These are phyloP conservation scores for Colletotrichum sojae DNA, from an alignment of 2,329 filamentous ascomycete species.

Conservation along the genomic window DNA sequence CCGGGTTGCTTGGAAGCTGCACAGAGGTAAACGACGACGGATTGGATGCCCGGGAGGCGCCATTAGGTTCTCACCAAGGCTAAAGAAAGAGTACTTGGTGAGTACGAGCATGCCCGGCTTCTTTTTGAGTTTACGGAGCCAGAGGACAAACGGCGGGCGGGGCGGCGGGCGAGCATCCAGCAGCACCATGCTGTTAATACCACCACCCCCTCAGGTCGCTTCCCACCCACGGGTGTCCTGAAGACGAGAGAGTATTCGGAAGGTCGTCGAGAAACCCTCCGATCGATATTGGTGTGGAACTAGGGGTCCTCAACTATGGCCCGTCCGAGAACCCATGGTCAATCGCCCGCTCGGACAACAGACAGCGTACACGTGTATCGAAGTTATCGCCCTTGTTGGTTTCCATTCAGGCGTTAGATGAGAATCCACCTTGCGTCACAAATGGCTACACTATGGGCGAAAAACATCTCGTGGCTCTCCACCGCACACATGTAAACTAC, in stretches of 20 bases:
- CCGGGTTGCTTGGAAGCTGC: background rate
- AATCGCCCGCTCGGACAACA: too few species aligned
- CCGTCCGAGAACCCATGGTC: background rate
- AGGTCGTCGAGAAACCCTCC: constrained; percentile 9
- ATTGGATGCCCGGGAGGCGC: constrained; percentile 15
- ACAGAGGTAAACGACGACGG: background rate
- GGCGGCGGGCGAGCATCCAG: constrained; percentile 8
- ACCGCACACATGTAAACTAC: background rate
- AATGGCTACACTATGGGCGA: constrained; percentile 12
- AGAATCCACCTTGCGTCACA: constrained; percentile 4
- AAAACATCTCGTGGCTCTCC: constrained; percentile 23
- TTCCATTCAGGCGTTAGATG: too few species aligned
- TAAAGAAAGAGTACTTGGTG: constrained; percentile 5
- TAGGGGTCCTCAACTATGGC: background rate
- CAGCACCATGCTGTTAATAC: constrained; percentile 5
- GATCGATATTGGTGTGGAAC: background rate
- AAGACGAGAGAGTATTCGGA: constrained; percentile 7
- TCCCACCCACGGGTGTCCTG: background rate
- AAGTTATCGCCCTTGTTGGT: too few species aligned
- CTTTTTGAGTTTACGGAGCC: constrained; percentile 18
- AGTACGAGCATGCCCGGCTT: background rate
- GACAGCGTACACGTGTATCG: too few species aligned
- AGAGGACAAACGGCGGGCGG: constrained; percentile 10
- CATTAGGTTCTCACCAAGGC: constrained; percentile 3
- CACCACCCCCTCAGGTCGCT: too few species aligned